Base-by-base conservation (phyloP, 2,329 filamentous ascomycete genomes). In the Pezicula carpinea region DNA sequence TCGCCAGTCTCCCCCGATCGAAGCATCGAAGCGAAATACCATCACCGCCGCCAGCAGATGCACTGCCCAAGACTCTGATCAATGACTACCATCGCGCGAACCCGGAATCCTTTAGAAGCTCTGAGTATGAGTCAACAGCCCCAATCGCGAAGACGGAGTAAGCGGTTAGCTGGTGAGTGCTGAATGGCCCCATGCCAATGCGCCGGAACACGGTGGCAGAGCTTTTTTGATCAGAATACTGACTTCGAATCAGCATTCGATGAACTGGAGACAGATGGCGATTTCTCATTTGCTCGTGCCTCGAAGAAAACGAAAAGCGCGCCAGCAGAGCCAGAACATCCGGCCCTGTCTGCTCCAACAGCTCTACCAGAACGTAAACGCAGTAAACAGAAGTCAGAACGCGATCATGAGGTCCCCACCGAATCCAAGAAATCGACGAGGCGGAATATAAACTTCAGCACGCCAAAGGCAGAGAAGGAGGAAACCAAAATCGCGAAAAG, bases 231-330 rank as follows among this genome's bases (percentile, higher is more conserved):
- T 14, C n/a, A 15, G 32, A n/a, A 44, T 48, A 40, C 50, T 55
- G 39, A 51, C 46, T 47, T 17, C 22, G 14, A 33, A 19, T 36
- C 46, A 71, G 73, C 68, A 52, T 85, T 84, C 58, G 84, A 88
- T 58, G 86, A 91, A 65, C 79, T 86, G 60, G 83, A 87, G 65
- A 79, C 86, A 59, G 83, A 87, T 69, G 87, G 86, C 58, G 87
- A 87, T 53, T 91, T 91, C 58, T 73, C 81, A 48, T 91, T 90
- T 64, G 81, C 83, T 53, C 79, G 86, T 56, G 82, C 76, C 52
- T 73, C 82, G 10, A 87, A 87, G 61, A 70, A 79, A 59, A 73
- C 75, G 51, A 89, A 85, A 68, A 76, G 77, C 36, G 73, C 74
- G 48, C 69, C 75, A 47, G 65, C 65, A 43, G 50, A 64, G 60